Percentiles rank a stretch among this genome's conserved stretches.
phyloP scores from a whole-genome alignment of 2,329 filamentous ascomycete species.

The Helotiales sp. region DNA sequence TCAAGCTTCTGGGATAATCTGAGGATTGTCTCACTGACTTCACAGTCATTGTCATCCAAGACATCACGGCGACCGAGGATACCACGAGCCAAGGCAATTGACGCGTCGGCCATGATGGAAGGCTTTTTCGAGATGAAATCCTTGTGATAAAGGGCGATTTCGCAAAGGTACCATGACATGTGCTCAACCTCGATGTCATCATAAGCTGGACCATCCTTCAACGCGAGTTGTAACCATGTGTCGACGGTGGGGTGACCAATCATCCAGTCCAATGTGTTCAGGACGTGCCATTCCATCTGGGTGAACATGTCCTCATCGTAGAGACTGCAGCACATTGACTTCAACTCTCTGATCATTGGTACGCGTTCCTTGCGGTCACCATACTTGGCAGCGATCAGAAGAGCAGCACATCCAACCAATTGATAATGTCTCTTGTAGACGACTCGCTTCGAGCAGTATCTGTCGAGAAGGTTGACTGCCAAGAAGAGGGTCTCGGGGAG shows the following conservation, averaged over 20 bases:
- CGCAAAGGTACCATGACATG: conserved; percentile 92
- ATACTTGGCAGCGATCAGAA: conserved; percentile 97
- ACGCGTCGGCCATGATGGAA: conserved; percentile 87
- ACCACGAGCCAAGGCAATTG: conserved; percentile 83
- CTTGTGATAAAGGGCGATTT: conserved; percentile 94
- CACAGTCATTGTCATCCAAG: conserved; percentile 70
- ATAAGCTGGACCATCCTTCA: conserved; percentile 71
- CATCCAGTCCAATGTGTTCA: conserved; percentile 95
- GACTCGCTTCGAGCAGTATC: conserved; percentile 96
- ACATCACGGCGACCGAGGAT: conserved; percentile 82
- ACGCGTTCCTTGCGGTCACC: conserved; percentile 98
- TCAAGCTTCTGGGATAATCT: conserved; percentile 60
- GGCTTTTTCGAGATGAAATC: conserved; percentile 94
- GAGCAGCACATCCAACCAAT: conserved; percentile 91
- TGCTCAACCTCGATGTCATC: conserved; percentile 88
- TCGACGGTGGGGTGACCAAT: conserved; percentile 96
- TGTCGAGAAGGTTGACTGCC: conserved; percentile 92
- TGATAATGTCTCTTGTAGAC: conserved; percentile 99
- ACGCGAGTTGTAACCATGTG: conserved; percentile 86
- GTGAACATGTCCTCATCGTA: conserved; percentile 99
- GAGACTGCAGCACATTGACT: conserved; percentile 98
- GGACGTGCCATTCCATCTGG: conserved; percentile 99
- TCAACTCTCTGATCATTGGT: conserved; percentile 94
- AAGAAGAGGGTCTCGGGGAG: conserved; percentile 95
- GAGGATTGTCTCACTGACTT: conserved; percentile 69